Conservation (phyloP, 768 basidiomycete species). For the Mrakia gelida region DNA sequence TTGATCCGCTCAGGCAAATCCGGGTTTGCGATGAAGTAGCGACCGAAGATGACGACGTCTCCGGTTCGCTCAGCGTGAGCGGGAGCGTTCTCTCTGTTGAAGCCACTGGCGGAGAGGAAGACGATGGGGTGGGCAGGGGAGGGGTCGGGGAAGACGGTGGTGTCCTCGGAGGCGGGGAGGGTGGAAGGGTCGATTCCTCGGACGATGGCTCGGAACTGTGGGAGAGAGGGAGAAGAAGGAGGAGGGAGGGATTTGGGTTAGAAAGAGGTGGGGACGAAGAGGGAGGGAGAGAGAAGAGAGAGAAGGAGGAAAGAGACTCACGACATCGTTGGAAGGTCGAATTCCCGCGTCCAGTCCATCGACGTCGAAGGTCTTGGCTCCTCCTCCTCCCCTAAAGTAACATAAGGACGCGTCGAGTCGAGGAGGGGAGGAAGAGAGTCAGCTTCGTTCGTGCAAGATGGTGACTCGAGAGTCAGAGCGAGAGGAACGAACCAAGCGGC, state of each 20-base stretch:
- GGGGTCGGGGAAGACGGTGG: constrained; percentile 34
- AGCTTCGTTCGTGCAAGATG: too few species aligned
- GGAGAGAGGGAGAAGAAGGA: too few species aligned
- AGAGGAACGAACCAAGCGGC: too few species aligned
- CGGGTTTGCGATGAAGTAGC: constrained; percentile 36
- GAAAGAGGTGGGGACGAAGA: too few species aligned
- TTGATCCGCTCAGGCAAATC: constrained; percentile 35
- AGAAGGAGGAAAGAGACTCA: too few species aligned
- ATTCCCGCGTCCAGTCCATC: background rate
- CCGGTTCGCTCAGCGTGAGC: constrained; percentile 35
- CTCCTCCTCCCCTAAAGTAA: background rate
- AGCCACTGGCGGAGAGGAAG: constrained; percentile 32
- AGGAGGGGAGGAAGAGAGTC: too few species aligned
- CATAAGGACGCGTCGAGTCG: too few species aligned
- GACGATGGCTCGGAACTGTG: constrained; percentile 34
- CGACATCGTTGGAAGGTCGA: constrained; percentile 11
- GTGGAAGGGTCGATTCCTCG: constrained; percentile 33
- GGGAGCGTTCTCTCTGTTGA: constrained; percentile 30
- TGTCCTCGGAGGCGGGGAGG: constrained; percentile 3
- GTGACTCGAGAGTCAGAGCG: too few species aligned
- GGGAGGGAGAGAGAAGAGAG: too few species aligned
- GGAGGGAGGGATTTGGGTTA: too few species aligned
- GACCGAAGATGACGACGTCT: constrained; percentile 35
- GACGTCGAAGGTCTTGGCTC: constrained; percentile 5
- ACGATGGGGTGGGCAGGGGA: constrained; percentile 27